A percentile compares a stretch with the other conserved stretches of the same genome.
Conservation (phyloP, 805 yeast genomes). For the Metschnikowia gruessii region DNA sequence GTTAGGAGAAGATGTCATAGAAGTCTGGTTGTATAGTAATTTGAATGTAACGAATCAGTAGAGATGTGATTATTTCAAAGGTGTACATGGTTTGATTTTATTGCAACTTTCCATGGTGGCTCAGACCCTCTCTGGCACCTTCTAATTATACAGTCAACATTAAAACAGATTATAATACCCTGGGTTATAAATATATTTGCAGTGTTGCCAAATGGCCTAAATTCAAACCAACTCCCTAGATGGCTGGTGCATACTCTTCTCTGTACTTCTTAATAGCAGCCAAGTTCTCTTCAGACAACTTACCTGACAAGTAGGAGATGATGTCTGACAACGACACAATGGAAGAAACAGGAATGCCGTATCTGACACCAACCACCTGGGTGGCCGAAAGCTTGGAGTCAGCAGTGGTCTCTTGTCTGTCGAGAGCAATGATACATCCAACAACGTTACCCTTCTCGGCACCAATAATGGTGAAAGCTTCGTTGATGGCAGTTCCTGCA, state of each 20-base stretch:
- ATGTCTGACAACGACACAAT: conserved; percentile 79
- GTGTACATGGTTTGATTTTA: no score
- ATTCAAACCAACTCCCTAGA: no score
- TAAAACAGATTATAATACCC: no score
- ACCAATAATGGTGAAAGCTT: conserved; percentile 79
- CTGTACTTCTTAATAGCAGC: conserved; percentile 59
- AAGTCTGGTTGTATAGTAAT: background rate
- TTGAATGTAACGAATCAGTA: no score
- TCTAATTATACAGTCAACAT: no score
- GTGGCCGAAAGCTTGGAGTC: conserved; percentile 74
- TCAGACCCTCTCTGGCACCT: no score
- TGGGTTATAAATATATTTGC: no score
- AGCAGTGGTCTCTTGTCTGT: conserved; percentile 87
- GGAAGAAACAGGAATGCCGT: conserved; percentile 77
- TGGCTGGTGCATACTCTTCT: conserved; percentile 43
- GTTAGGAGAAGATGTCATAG: conserved; percentile 30
- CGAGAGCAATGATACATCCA: conserved; percentile 88
- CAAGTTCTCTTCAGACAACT: conserved; percentile 57
- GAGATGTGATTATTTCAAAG: no score
- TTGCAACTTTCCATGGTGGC: no score
- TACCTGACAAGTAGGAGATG: conserved; percentile 55
- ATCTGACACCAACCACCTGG: conserved; percentile 66
- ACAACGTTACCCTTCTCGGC: conserved; percentile 68
- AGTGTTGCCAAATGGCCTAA: no score
- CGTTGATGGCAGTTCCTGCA: conserved; percentile 97